A percentile compares a stretch with the other conserved stretches of the same genome.
These are phyloP conservation scores for Ensete glaucum DNA, from an alignment of 176 grass and related monocot genomes.

Conservation along the genomic window DNA sequence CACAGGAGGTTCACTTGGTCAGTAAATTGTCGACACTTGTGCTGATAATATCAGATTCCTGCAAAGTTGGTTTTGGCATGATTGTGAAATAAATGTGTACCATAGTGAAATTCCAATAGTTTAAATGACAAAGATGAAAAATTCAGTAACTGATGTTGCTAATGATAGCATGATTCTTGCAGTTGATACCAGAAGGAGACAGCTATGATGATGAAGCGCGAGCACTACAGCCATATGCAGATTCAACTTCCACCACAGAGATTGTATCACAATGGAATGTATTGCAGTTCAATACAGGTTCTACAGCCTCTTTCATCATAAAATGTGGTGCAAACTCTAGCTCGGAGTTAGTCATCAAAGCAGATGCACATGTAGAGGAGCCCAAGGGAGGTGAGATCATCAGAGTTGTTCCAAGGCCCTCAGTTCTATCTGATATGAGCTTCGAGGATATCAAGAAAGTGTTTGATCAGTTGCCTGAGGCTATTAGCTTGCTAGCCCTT, in stretches of 20 bases:
- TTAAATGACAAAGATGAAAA: no score
- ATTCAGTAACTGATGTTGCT: no score
- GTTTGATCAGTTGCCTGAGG: conserved; percentile 82
- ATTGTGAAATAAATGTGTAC: not conserved
- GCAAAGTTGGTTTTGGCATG: not conserved
- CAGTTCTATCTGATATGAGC: conserved; percentile 64
- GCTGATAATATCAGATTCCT: not conserved
- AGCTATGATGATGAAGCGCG: conserved; percentile 35
- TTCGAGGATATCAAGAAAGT: conserved; percentile 75
- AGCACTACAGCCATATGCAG: conserved; percentile 27
- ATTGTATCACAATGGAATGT: conserved; percentile 89
- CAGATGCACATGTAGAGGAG: conserved; percentile 65
- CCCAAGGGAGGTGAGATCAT: conserved; percentile 84
- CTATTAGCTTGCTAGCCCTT: conserved; percentile 87
- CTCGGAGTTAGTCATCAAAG: conserved; percentile 77
- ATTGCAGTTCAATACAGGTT: conserved; percentile 90
- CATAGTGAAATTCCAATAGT: no score
- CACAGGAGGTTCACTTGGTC: not conserved
- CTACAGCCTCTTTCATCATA: conserved; percentile 81
- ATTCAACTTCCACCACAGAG: conserved; percentile 37
- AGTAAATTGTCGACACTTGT: no score
- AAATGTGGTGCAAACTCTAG: conserved; percentile 93
- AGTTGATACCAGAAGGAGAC: conserved; percentile 61
- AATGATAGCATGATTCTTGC: conserved; percentile 20
- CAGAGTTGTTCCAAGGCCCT: conserved; percentile 73